Percentiles rank a stretch among this genome's conserved stretches.
phyloP scores from a whole-genome alignment of 371 early-diverging fungal genomes.

The Enterospora canceri region DNA sequence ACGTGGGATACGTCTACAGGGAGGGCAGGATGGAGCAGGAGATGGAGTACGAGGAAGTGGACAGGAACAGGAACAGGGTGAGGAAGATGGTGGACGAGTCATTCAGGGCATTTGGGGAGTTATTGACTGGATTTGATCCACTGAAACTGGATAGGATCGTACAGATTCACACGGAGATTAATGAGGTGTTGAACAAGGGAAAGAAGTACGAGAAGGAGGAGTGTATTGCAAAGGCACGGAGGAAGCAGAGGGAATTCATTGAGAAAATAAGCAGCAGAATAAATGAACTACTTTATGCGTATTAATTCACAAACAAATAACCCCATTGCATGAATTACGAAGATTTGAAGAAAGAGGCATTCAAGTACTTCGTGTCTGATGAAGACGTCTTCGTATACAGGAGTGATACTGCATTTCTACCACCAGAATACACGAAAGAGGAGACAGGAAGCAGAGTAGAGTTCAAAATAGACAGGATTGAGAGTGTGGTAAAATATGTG shows the following conservation, averaged over 20 bases:
- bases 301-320: background rate
- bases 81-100: background rate
- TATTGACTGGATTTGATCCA: slow-evolving; percentile 1
- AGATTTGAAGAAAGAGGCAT: slow-evolving; percentile 8
- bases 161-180: slow-evolving; percentile 24
- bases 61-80: slow-evolving; percentile 1
- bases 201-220: background rate
- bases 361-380: slow-evolving; percentile 31
- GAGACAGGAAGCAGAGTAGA: background rate
- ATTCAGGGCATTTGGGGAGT: slow-evolving; percentile 1
- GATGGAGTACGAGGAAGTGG: background rate
- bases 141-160: slow-evolving; percentile 11
- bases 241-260: background rate
- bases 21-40: slow-evolving; percentile 11
- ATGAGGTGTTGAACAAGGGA: slow-evolving; percentile 26
- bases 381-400: slow-evolving; percentile 22
- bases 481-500: slow-evolving; percentile 19
- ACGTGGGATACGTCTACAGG: slow-evolving; percentile 1
- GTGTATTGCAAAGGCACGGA: background rate
- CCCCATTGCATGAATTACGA: background rate
- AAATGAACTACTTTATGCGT: background rate
- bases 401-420: slow-evolving; percentile 17
- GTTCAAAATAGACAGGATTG: slow-evolving; percentile 2
- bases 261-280: slow-evolving; percentile 1
- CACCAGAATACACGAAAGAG: background rate